phyloP scores from a whole-genome alignment of 2,329 filamentous ascomycete genomes.

The Botrytis porri region DNA sequence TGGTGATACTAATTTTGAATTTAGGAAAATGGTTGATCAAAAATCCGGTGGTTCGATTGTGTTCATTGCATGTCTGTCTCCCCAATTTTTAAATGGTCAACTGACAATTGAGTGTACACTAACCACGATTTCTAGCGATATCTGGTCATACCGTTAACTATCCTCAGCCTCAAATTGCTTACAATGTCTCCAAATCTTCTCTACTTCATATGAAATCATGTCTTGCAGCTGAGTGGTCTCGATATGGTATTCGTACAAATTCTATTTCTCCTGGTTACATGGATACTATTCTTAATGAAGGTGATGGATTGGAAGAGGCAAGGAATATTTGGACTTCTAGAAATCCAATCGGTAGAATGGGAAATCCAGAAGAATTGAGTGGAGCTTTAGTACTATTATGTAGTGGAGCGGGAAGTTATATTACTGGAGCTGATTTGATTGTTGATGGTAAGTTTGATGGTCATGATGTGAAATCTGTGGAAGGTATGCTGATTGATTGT shows the following conservation, averaged over 20 bases:
- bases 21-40: conserved; percentile 20
- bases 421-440: conserved; percentile 46
- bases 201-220: conserved; percentile 61
- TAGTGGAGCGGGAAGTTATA: conserved; percentile 60
- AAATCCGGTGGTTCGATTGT: conserved; percentile 58
- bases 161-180: conserved; percentile 63
- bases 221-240: conserved; percentile 71
- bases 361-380: conserved; percentile 58
- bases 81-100: no score
- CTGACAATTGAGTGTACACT: not conserved
- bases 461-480: not conserved
- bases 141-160: conserved; percentile 57
- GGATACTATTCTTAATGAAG: conserved; percentile 60
- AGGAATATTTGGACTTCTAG: conserved; percentile 54
- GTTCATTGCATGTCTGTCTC: conserved; percentile 52
- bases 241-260: conserved; percentile 68
- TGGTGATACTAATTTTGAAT: not conserved
- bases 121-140: conserved; percentile 53
- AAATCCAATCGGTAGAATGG: conserved; percentile 65
- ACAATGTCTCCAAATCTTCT: conserved; percentile 70
- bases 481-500: not conserved
- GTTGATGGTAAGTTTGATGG: conserved; percentile 16
- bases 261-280: conserved; percentile 72
- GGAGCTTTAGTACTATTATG: conserved; percentile 60
- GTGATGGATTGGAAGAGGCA: conserved; percentile 53